These are phyloP conservation scores for Dendrobium catenatum DNA, from an alignment of 106 monocot genomes.

Conservation along the genomic window DNA sequence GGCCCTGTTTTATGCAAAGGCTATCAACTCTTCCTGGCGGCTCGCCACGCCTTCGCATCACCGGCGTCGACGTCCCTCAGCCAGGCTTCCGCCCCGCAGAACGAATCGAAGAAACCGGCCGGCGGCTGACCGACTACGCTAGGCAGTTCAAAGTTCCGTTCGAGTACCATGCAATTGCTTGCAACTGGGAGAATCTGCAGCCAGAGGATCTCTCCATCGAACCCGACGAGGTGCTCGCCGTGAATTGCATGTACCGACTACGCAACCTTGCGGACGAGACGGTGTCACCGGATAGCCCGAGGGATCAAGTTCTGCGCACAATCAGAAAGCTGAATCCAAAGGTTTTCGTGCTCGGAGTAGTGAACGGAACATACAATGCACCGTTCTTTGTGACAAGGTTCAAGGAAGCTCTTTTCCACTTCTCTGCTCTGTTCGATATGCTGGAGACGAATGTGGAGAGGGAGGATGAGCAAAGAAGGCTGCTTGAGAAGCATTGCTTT, in stretches of 20 bases:
- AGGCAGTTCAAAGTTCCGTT: constrained; percentile 33
- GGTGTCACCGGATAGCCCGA: no score
- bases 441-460: no score
- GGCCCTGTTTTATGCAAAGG: constrained; percentile 43
- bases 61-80: constrained; percentile 40
- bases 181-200: constrained; percentile 22
- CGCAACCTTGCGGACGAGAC: constrained; percentile 35
- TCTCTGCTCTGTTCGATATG: no score
- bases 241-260: constrained; percentile 30
- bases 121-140: constrained; percentile 33
- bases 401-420: no score
- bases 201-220: constrained; percentile 30
- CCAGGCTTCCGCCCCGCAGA: constrained; percentile 45
- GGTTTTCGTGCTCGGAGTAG: no score
- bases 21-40: constrained; percentile 17
- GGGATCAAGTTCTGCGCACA: no score
- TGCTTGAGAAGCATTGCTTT: constrained; percentile 11
- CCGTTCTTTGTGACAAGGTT: no score
- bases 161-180: constrained; percentile 31
- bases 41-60: constrained; percentile 38
- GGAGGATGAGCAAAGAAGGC: no score
- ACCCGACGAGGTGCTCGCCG: constrained; percentile 35
- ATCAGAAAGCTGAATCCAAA: no score
- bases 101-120: constrained; percentile 43
- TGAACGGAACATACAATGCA: no score